These are phyloP conservation scores for Suhomyces kunorum DNA, from an alignment of 1,139 yeast species.

Conservation along the genomic window DNA sequence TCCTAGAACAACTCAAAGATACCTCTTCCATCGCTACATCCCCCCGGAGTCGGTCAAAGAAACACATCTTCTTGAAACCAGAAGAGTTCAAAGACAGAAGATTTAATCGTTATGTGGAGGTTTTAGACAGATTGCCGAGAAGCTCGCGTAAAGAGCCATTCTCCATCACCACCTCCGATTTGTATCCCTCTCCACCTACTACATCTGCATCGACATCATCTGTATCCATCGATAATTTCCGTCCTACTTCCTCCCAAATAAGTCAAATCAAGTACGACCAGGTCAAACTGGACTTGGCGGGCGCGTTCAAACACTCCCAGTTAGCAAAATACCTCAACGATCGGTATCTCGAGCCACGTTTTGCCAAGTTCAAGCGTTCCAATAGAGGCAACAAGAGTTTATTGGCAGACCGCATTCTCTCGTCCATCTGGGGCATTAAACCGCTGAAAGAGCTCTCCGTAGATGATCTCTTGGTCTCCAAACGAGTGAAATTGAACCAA, in stretches of 20 bases:
- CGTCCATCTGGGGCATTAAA: slow-evolving; percentile 42
- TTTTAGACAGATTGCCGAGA: slow-evolving; percentile 11
- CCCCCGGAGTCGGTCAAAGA: slow-evolving; percentile 10
- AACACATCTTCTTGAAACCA: slow-evolving; percentile 21
- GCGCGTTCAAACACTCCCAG: slow-evolving; percentile 18
- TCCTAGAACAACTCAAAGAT: slow-evolving; percentile 18
- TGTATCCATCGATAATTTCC: slow-evolving; percentile 15
- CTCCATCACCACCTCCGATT: slow-evolving; percentile 5
- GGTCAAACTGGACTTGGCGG: slow-evolving; percentile 17
- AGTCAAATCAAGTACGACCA: slow-evolving; percentile 15
- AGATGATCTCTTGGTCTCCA: slow-evolving; percentile 42
- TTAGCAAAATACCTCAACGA: slow-evolving; percentile 15
- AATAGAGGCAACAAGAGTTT: slow-evolving; percentile 15
- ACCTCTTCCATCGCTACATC: slow-evolving; percentile 15
- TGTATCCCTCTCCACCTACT: slow-evolving; percentile 3
- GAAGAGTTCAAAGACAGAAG: slow-evolving; percentile 18
- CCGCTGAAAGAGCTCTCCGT: slow-evolving; percentile 31
- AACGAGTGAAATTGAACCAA: slow-evolving; percentile 39
- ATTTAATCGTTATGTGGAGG: slow-evolving; percentile 16
- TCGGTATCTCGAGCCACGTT: slow-evolving; percentile 13
- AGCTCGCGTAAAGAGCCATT: slow-evolving; percentile 4
- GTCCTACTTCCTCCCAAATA: slow-evolving; percentile 13
- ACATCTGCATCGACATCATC: slow-evolving; percentile 7
- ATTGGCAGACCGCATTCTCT: slow-evolving; percentile 28
- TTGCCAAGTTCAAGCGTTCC: slow-evolving; percentile 17